These are phyloP conservation scores for Hyaloraphidium curvatum DNA, from an alignment of 192 early-diverging fungal genomes.

Conservation along the genomic window DNA sequence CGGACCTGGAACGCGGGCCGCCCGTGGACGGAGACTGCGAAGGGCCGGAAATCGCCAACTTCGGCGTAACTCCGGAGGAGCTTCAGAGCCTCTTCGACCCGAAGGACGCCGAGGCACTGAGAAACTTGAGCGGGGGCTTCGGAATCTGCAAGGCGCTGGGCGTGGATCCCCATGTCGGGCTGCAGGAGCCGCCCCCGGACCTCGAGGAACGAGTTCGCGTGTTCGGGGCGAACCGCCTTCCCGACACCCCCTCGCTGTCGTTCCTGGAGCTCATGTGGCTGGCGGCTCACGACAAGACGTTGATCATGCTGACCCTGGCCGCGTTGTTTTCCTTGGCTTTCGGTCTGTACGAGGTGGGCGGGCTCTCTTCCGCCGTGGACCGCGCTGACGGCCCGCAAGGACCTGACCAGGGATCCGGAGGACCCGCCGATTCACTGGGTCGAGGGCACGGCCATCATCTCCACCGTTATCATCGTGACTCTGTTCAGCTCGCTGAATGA, in stretches of 20 bases:
- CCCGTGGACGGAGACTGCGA: no score
- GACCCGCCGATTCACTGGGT: conserved; percentile 52
- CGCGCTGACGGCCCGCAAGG: no score
- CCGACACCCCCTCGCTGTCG: conserved; percentile 39
- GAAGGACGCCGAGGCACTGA: conserved; percentile 23
- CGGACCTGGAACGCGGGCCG: no score
- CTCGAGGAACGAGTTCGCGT: no score
- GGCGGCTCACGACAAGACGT: background rate
- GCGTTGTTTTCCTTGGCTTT: conserved; percentile 57
- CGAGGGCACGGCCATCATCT: conserved; percentile 67
- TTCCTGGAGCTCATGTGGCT: conserved; percentile 40
- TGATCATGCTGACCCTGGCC: conserved; percentile 50
- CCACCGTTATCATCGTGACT: conserved; percentile 55
- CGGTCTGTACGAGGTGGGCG: conserved; percentile 63
- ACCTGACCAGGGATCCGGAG: background rate
- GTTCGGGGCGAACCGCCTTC: conserved; percentile 56
- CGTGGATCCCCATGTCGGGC: conserved; percentile 10
- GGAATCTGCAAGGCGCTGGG: conserved; percentile 28
- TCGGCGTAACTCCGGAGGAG: no score
- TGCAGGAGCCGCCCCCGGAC: background rate
- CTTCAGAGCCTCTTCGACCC: conserved; percentile 31
- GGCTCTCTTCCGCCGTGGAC: no score
- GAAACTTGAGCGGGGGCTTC: conserved; percentile 21
- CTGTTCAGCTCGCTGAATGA: conserved; percentile 58
- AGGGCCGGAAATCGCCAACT: no score